Evolutionary conservation across 352 stramenopile species (phyloP).

Genomic region (Phytophthora tentaculata): DNA sequence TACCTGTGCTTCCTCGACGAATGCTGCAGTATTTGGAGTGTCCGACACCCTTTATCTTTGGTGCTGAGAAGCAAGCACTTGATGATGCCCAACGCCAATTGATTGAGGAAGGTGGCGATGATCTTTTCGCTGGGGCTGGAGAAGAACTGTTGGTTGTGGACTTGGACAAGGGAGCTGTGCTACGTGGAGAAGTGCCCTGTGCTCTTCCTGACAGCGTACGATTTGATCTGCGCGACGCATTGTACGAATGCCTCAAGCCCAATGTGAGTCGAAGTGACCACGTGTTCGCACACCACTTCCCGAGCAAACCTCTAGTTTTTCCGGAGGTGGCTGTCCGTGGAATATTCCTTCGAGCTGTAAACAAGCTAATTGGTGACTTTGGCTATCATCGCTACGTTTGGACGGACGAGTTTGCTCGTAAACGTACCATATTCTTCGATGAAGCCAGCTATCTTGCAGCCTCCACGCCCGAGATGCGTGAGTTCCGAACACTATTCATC

Average conservation of each 20-base stretch:
- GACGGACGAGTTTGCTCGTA: constrained; percentile 84
- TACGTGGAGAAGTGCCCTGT: constrained; percentile 61
- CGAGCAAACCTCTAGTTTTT: constrained; percentile 71
- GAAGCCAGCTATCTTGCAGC: constrained; percentile 86
- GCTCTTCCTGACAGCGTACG: constrained; percentile 52
- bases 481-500: constrained; percentile 88
- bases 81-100: constrained; percentile 61
- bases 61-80: constrained; percentile 66
- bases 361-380: constrained; percentile 82
- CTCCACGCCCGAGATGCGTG: constrained; percentile 72
- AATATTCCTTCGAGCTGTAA: constrained; percentile 70
- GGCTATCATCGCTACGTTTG: constrained; percentile 86
- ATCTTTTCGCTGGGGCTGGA: constrained; percentile 53
- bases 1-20: constrained; percentile 74
- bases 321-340: constrained; percentile 73
- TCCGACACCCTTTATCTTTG: constrained; percentile 88
- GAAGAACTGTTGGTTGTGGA: constrained; percentile 82
- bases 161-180: constrained; percentile 65
- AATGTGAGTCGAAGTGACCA: constrained; percentile 79
- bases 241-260: constrained; percentile 74
- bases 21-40: constrained; percentile 89
- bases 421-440: constrained; percentile 85
- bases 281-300: constrained; percentile 74
- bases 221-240: constrained; percentile 52
- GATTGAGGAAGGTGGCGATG: constrained; percentile 44